Evolutionary conservation across 345 rosid genomes (phyloP).

Genomic region (Eucalyptus coolabah): DNA sequence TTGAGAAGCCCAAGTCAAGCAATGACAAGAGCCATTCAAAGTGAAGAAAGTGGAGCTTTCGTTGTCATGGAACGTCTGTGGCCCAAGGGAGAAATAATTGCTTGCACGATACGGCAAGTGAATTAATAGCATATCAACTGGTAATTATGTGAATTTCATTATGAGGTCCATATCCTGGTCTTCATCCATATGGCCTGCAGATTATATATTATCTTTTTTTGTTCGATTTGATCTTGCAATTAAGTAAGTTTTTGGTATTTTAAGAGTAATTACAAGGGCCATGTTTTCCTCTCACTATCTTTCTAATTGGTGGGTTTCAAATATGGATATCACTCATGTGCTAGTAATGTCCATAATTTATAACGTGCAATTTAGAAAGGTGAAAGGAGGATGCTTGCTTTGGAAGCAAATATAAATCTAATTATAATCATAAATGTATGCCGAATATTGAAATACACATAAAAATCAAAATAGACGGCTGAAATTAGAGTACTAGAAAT

Average conservation of each 20-base stretch:
- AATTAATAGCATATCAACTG: not conserved
- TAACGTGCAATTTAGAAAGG: not conserved
- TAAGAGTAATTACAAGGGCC: not conserved
- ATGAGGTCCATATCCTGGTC: not conserved
- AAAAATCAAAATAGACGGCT: not conserved
- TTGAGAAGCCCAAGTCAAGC: not conserved
- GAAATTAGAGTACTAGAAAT: not conserved
- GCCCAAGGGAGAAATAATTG: not conserved
- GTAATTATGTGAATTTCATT: not conserved
- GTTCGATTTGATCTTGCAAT: not conserved
- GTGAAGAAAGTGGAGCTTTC: not conserved
- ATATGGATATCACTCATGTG: not conserved
- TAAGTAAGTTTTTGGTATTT: not conserved
- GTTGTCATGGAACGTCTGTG: not conserved
- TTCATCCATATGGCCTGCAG: not conserved
- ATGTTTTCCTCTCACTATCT: not conserved
- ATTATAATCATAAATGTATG: not conserved
- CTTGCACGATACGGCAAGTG: not conserved
- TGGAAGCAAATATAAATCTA: not conserved
- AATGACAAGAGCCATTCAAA: not conserved
- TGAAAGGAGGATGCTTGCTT: not conserved
- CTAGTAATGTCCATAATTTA: not conserved
- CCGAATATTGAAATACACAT: not conserved
- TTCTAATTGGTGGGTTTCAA: not conserved
- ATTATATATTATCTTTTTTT: not conserved